Base-by-base conservation (phyloP, 1,284 basidiomycete species). In the Leccinum angustisporum region DNA sequence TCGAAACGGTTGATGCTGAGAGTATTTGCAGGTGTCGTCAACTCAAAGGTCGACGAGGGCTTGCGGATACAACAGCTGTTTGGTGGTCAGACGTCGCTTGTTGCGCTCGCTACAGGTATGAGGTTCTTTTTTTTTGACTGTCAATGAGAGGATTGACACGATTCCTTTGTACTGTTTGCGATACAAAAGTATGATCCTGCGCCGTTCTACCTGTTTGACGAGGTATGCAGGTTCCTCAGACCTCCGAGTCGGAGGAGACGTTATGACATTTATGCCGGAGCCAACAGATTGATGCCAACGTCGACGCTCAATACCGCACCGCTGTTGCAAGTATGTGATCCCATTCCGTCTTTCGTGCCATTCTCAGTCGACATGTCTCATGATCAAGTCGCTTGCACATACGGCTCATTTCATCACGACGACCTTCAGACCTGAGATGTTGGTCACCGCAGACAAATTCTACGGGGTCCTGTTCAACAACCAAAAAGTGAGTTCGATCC, bases 171-270 rank as follows among this genome's bases (percentile, higher is more conserved):
- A 91, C 96, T 99, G 18, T 99, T 99, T 72, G 95, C 97, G 7
- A 99, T 99, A 69, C 97, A 99, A 76, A 98, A 97, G 77, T 98
- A 96, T 75, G 97, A 99, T 72, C 97, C 97, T 1, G 97, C 97
- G 0, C 97, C 97, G 1, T 99, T 99, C 81, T 99, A 99, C 77
- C 83, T 99, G n/a, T 99, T 99, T 73, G 97, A 99, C 75, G 97
- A 99, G 83, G 90, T 89, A 67, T 40, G 75, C 8, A 54, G 48
- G 27, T 57, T 57, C 10, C 21, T 31, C 4, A 11, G 18, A 18
- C 46, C 21, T 21, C 21, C 21, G 21, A 21, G 21, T 21, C 21
- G 21, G 59, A 16, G 34, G 30, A 52, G 5, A 52, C 18, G 21
- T 27, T 59, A 3, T 5, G 13, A 14, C 18, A 48, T 46, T 67